Conservation (phyloP, 2,329 filamentous ascomycete species). For the Aspergillus candidus region DNA sequence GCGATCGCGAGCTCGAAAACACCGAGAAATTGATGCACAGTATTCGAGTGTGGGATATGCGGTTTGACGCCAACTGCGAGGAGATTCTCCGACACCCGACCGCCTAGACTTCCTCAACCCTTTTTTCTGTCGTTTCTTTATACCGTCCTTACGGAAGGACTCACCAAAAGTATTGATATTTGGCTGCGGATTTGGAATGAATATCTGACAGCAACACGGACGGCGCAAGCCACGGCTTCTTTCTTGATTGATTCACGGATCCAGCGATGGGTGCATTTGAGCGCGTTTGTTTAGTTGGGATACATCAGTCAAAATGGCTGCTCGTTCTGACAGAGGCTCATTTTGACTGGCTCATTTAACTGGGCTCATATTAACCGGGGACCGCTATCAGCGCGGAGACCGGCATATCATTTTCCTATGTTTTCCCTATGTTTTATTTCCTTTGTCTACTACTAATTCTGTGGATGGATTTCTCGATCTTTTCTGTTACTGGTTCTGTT, state of each 20-base stretch:
- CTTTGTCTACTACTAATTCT: slow-evolving; percentile 4
- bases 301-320: background rate
- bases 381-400: slow-evolving; percentile 15
- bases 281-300: slow-evolving; percentile 31
- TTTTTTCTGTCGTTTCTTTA: slow-evolving; percentile 1
- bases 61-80: slow-evolving; percentile 94
- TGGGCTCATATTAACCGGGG: background rate
- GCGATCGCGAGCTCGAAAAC: slow-evolving; percentile 79
- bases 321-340: slow-evolving; percentile 21
- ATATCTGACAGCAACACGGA: background rate
- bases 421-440: slow-evolving; percentile 8
- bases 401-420: slow-evolving; percentile 17
- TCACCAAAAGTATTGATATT: too few relatives aligned
- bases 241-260: slow-evolving; percentile 16
- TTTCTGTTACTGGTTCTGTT: slow-evolving; percentile 12
- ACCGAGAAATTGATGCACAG: slow-evolving; percentile 91
- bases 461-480: background rate
- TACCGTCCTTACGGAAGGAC: background rate
- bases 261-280: slow-evolving; percentile 23
- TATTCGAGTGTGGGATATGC: slow-evolving; percentile 81
- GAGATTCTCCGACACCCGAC: slow-evolving; percentile 64
- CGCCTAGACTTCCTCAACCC: slow-evolving; percentile 20
- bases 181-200: too few relatives aligned
- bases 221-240: background rate
- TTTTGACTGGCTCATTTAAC: slow-evolving; percentile 16